phyloP scores from a whole-genome alignment of 73 alveolate genomes.

The Tetrahymena elliotti region DNA sequence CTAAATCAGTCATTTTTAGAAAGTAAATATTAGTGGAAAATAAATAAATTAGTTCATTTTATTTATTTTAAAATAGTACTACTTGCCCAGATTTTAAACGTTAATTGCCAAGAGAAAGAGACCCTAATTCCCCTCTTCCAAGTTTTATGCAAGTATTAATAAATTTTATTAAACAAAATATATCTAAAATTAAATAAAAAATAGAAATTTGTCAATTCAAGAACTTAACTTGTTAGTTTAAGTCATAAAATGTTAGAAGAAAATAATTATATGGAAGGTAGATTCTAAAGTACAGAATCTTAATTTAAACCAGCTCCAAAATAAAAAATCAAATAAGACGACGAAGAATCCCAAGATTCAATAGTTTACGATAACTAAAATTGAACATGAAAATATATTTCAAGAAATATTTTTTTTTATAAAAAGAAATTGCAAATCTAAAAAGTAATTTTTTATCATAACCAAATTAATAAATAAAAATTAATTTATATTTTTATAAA shows the following conservation, averaged over 20 bases:
- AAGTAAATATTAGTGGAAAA: neutral
- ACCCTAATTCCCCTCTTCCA: slow-evolving; percentile 15
- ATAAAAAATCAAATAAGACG: neutral
- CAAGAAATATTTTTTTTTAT: neutral
- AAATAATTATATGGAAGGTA: slow-evolving; percentile 20
- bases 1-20: neutral
- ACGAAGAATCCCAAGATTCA: neutral
- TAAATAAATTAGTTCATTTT: neutral
- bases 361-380: neutral
- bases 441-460: neutral
- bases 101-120: slow-evolving; percentile 13
- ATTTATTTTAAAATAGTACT: neutral
- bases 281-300: slow-evolving; percentile 18
- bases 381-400: neutral
- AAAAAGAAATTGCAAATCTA: neutral
- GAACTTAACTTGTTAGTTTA: slow-evolving; percentile 12
- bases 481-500: too few species aligned
- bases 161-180: neutral
- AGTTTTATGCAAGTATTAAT: slow-evolving; percentile 23
- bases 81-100: slow-evolving; percentile 28
- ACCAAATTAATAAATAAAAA: neutral
- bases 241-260: slow-evolving; percentile 25
- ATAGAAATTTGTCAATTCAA: slow-evolving; percentile 4
- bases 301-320: neutral
- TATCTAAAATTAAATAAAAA: neutral